A percentile compares a stretch with the other conserved stretches of the same genome.
These are phyloP conservation scores for Phaffomyces antillensis DNA, from an alignment of 805 yeast species.

Conservation along the genomic window DNA sequence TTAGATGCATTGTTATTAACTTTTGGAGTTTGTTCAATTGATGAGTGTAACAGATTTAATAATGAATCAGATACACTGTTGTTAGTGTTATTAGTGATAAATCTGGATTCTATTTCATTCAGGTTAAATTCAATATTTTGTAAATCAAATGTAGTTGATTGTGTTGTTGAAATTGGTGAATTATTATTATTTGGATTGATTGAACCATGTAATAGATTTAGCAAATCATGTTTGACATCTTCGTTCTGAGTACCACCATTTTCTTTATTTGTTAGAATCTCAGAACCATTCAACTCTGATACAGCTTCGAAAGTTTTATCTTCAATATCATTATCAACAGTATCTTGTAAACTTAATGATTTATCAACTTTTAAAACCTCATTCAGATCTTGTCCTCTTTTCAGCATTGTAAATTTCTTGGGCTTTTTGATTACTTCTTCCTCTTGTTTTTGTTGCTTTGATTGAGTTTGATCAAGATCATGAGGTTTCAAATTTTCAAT, in stretches of 20 bases:
- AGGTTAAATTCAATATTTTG: not conserved
- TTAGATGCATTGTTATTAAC: slow-evolving; percentile 2
- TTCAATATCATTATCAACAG: no score
- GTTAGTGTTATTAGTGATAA: not conserved
- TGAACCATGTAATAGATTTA: slow-evolving; percentile 2
- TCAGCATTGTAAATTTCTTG: slow-evolving; percentile 26
- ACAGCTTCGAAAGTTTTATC: no score
- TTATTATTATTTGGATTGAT: not conserved
- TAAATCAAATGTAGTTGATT: not conserved
- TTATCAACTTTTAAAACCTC: slow-evolving; percentile 9
- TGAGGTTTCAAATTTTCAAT: no score
- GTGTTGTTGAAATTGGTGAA: no score
- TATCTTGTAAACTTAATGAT: no score
- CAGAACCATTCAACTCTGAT: no score
- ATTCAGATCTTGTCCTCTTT: slow-evolving; percentile 29
- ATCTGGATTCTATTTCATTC: slow-evolving; percentile 6
- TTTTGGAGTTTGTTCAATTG: not conserved
- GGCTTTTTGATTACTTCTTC: slow-evolving; percentile 2
- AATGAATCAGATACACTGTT: not conserved
- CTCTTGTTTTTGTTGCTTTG: not conserved
- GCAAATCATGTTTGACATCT: slow-evolving; percentile 2
- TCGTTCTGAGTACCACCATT: no score
- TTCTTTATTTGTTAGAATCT: no score
- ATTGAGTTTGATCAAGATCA: no score
- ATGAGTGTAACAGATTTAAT: not conserved